Base-by-base conservation (phyloP, 2,329 filamentous ascomycete genomes). In the Geoglossum cookeanum region DNA sequence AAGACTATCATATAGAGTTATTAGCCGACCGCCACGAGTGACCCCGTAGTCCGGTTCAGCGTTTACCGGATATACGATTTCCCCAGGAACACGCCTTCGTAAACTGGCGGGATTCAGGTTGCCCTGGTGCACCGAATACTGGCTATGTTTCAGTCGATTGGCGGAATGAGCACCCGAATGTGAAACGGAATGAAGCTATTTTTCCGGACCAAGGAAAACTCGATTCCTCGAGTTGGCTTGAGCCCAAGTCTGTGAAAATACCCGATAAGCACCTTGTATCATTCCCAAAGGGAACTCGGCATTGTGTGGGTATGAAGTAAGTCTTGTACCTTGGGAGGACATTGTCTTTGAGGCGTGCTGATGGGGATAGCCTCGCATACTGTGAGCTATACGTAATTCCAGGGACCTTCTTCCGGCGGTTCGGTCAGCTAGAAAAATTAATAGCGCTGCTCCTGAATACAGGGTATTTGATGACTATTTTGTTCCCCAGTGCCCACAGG, bases 251-350 rank as follows among this genome's bases (percentile, higher is more conserved):
- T 15, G 56, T 57, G 17, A 60, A 59, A 53, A 58, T 60, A n/a
- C 60, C 58, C 2, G 59, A 62, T n/a, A 49, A 42, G 39, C 59
- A 58, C 22, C 58, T 62, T 17, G 59, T 62, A 1, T 54, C 61
- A n/a, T 62, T 62, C 27, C 54, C 56, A 7, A 61, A 57, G 11
- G 64, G 64, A 1, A 59, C 62, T 8, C 52, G 64, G 49, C 66
- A 63, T 57, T 73, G 70, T 61, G 60, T 72, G 9, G 70, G 70
- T 68, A 71, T 72, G 49, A 72, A 75, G 53, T 55, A 55, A 11
- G 53, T 42, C 29, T 9, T 9, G 5, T 4, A 49, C 17, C 8
- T n/a, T 29, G n/a, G 2, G 39, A 32, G 9, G 22, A 47, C 22
- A 22, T 33, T 47, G n/a, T 2, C n/a, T 27, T 22, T n/a, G n/a